Evolutionary conservation across 2,329 filamentous ascomycete genomes (phyloP), one percentile per base, ranked within the genome.

Genomic region (Cercospora sojina): DNA sequence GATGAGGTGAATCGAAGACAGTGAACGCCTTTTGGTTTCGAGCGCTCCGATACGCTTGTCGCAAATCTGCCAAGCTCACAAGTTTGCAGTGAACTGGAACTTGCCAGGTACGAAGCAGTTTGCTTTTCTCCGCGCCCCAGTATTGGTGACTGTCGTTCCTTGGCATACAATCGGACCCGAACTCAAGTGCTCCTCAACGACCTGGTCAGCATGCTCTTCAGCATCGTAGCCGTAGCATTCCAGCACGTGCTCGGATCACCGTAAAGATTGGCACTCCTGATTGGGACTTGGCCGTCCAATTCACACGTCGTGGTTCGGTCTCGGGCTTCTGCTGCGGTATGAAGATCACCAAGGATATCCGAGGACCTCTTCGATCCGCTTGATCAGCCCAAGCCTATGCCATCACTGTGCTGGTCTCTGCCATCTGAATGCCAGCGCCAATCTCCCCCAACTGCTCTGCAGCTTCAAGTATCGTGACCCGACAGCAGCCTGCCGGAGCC

Each of bases 331-430:
- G 78, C 66, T 69, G 70, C 80, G 18, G 77, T 74, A 64, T 84
- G 83, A 5, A 84, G 75, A 71, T 84, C 80, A 83, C 76, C 81
- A 83, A 8, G 79, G 80, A 35, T 74, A 75, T 20, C 74, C 72
- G 7, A 79, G 70, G 5, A 69, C 67, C 2, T 76, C 65, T 58
- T 79, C 76, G 10, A 80, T 69, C 8, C 74, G 73, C 13, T 70
- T 70, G 16, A 79, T 67, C 56, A 65, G 58, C 18, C 25, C 43
- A 7, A 16, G 41, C 7, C 13, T 25, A 31, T 38, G n/a, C 16
- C 5, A 6, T n/a, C 18, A 16, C 47, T 35, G 79, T 76, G 27
- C 78, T 76, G 43, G 77, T 76, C 35, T 77, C 76, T 23, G 72
- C 71, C 69, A 73, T 70, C 55, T 72, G 71, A 7, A 73, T 72